Evolutionary conservation across 2,329 filamentous ascomycete genomes (phyloP).

Genomic region (Fusarium marasasianum): DNA sequence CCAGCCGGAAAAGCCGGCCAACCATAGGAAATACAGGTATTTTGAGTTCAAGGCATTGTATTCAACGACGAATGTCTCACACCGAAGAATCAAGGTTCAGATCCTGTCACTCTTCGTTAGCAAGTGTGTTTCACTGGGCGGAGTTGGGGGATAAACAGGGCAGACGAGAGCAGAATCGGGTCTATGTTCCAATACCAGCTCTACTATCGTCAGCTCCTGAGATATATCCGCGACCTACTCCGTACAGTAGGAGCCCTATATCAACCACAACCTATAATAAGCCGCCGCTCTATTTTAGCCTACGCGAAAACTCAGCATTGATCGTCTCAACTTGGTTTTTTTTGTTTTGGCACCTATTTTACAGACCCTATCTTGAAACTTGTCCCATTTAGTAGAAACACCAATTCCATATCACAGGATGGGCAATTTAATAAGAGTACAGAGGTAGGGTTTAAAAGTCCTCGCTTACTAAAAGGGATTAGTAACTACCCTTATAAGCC

Average conservation of each 20-base stretch:
- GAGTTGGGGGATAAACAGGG: slow-evolving; percentile 1
- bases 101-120: background rate
- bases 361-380: slow-evolving; percentile 1
- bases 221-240: background rate
- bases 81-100: background rate
- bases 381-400: background rate
- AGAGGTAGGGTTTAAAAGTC: no score
- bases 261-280: background rate
- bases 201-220: background rate
- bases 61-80: slow-evolving; percentile 3
- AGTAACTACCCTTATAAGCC: no score
- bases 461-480: no score
- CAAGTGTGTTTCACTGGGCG: slow-evolving; percentile 6
- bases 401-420: slow-evolving; percentile 14
- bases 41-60: slow-evolving; percentile 24
- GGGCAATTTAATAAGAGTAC: slow-evolving; percentile 3
- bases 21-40: slow-evolving; percentile 6
- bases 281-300: slow-evolving; percentile 1
- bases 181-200: background rate
- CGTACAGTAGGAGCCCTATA: background rate
- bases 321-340: background rate
- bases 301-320: background rate
- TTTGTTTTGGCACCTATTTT: background rate
- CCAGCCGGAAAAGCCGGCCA: slow-evolving; percentile 20
- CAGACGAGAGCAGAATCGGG: background rate